Conservation (phyloP, 495 filamentous ascomycete genomes). For the Terfezia claveryi region DNA sequence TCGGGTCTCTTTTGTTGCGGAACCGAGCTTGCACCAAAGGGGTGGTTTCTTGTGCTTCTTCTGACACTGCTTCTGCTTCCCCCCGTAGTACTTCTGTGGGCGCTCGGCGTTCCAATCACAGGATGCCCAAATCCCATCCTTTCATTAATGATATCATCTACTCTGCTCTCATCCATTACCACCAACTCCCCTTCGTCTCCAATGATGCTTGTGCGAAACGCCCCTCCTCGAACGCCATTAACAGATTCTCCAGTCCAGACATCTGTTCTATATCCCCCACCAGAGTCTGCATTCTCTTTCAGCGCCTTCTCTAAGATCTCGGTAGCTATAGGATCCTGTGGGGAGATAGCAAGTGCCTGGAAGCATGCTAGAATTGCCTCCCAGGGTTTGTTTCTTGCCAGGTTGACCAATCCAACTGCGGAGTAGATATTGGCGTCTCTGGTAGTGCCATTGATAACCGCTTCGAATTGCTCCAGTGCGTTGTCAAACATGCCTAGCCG, state of each 20-base stretch:
- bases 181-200: not conserved
- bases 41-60: conserved; percentile 26
- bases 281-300: not conserved
- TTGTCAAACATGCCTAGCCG: conserved; percentile 45
- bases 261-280: not conserved
- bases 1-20: not conserved
- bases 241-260: not conserved
- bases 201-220: not conserved
- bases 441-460: conserved; percentile 55
- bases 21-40: not conserved
- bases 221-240: not conserved
- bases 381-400: conserved; percentile 42
- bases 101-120: not conserved
- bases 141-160: not conserved
- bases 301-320: conserved; percentile 30
- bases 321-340: conserved; percentile 50
- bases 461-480: conserved; percentile 56
- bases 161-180: not conserved
- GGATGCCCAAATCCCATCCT: not conserved
- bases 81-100: not conserved
- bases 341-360: conserved; percentile 49
- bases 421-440: conserved; percentile 48
- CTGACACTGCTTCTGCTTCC: conserved; percentile 42
- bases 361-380: conserved; percentile 47
- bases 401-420: conserved; percentile 50